Percentiles rank a stretch among this genome's conserved stretches.
phyloP scores from a whole-genome alignment of 441 rosid species.

The Arabidopsis lyrata region DNA sequence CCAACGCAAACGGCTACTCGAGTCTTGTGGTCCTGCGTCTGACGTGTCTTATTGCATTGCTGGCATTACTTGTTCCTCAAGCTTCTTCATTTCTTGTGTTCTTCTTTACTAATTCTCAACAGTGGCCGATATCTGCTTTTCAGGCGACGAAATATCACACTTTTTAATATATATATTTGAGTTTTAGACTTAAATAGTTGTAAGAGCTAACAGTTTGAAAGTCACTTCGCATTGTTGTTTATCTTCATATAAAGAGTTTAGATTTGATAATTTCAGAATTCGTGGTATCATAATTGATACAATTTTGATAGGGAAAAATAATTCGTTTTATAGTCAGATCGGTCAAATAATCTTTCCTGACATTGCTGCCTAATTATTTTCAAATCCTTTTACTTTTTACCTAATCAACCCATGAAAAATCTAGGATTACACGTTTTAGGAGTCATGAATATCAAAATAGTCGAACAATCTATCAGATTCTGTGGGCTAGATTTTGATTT shows the following conservation, averaged over 20 bases:
- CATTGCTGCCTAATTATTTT: neutral
- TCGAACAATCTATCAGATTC: slow-evolving; percentile 9
- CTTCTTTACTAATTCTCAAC: too few relatives aligned
- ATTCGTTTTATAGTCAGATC: neutral
- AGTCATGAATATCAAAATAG: slow-evolving; percentile 6
- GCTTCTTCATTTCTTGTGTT: too few relatives aligned
- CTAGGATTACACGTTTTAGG: slow-evolving; percentile 6
- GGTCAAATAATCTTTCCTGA: slow-evolving; percentile 1
- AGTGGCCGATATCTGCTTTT: slow-evolving; percentile 20
- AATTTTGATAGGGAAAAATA: neutral
- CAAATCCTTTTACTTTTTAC: slow-evolving; percentile 14
- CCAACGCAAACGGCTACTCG: too few relatives aligned
- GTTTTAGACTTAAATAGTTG: slow-evolving; percentile 40
- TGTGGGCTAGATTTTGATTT: slow-evolving; percentile 21
- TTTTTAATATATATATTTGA: slow-evolving; percentile 9
- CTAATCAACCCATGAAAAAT: slow-evolving; percentile 11
- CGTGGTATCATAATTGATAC: neutral
- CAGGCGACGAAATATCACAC: slow-evolving; percentile 16
- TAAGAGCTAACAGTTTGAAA: slow-evolving; percentile 38
- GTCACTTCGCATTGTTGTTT: slow-evolving; percentile 25
- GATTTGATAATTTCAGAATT: slow-evolving; percentile 20
- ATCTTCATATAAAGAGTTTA: slow-evolving; percentile 18
- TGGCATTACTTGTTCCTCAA: too few relatives aligned
- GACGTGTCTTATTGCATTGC: too few relatives aligned
- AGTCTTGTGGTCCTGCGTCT: too few relatives aligned